These are phyloP conservation scores for Elsinoe ampelina DNA, from an alignment of 2,329 filamentous ascomycete species.

Conservation along the genomic window DNA sequence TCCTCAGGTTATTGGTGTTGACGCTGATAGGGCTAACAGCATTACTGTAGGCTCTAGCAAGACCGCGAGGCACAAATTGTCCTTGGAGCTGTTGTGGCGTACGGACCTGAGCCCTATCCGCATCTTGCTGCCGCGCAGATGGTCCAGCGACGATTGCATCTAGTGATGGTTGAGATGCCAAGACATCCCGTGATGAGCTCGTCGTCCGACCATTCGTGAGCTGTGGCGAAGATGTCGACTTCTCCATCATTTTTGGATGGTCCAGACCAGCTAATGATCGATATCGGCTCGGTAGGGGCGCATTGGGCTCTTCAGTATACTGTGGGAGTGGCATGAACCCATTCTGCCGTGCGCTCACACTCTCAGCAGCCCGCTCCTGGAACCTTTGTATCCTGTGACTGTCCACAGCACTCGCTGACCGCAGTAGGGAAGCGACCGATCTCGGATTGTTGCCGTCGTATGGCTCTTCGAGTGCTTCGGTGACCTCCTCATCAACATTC, in stretches of 20 bases:
- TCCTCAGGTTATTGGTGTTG: constrained; percentile 16
- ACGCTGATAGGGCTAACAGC: constrained; percentile 17
- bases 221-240: background rate
- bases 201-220: background rate
- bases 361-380: constrained; percentile 41
- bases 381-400: constrained; percentile 57
- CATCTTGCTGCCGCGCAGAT: constrained; percentile 8
- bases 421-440: constrained; percentile 25
- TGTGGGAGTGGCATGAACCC: constrained; percentile 76
- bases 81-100: constrained; percentile 6
- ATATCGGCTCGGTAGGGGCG: constrained; percentile 29
- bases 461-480: constrained; percentile 26
- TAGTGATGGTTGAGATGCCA: constrained; percentile 3
- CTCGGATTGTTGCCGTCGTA: constrained; percentile 27
- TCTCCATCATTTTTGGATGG: constrained; percentile 16
- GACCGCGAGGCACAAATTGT: constrained; percentile 20
- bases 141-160: constrained; percentile 14
- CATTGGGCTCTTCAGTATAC: constrained; percentile 53
- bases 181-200: background rate
- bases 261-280: constrained; percentile 29
- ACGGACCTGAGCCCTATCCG: constrained; percentile 1
- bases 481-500: constrained; percentile 26
- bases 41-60: constrained; percentile 27
- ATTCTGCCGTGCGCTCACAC: constrained; percentile 56
- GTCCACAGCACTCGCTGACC: constrained; percentile 54